phyloP scores from a whole-genome alignment of 78 protist genomes.

The Dictyostelium firmibasis region DNA sequence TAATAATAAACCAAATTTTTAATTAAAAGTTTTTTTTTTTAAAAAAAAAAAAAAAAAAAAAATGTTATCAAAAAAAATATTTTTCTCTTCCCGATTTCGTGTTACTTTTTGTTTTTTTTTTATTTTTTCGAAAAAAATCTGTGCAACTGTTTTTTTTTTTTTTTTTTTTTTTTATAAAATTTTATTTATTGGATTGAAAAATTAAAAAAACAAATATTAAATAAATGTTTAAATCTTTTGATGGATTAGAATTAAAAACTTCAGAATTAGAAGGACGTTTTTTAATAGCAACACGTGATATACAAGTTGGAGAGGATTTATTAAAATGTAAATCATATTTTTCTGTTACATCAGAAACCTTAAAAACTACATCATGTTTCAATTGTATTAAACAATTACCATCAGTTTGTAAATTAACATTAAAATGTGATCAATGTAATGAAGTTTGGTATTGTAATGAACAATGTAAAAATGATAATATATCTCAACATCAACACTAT shows the following conservation, averaged over 20 bases:
- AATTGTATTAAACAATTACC: not conserved
- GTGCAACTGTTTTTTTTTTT: too few species aligned
- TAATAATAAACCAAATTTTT: not conserved
- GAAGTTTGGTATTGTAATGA: conserved; percentile 51
- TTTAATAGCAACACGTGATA: conserved; percentile 10
- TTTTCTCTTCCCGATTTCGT: not conserved
- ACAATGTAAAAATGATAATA: not conserved
- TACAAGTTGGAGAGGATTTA: conserved; percentile 20
- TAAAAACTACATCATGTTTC: conserved; percentile 14
- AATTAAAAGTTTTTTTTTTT: not conserved
- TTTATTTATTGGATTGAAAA: too few species aligned
- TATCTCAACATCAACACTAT: not conserved
- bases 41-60: not conserved
- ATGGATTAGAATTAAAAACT: not conserved
- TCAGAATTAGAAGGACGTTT: conserved; percentile 39
- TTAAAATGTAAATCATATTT: conserved; percentile 10
- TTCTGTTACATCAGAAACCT: conserved; percentile 7
- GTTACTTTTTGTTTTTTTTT: not conserved
- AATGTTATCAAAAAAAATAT: too few species aligned
- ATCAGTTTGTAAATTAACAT: not conserved
- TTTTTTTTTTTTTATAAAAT: too few species aligned
- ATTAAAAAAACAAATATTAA: not conserved
- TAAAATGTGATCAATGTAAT: too few species aligned
- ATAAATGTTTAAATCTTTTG: conserved; percentile 1
- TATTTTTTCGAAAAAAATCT: too few species aligned